Evolutionary conservation across 306 rosid species (phyloP), one percentile per base, ranked within the genome.

Genomic region (Lathyrus aphaca): DNA sequence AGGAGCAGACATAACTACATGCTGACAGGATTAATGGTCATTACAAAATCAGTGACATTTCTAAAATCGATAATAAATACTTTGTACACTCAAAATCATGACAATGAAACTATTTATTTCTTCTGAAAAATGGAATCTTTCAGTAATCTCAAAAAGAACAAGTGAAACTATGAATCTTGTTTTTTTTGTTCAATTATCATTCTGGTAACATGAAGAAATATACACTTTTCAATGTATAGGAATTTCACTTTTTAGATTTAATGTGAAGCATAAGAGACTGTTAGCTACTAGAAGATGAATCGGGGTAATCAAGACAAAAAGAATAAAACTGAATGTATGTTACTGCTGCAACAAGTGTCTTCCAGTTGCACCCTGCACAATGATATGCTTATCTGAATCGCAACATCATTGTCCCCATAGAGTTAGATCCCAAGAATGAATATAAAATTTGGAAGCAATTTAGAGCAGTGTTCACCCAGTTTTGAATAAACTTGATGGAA

Each of bases 401-500:
- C 32, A 7, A 18, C 66, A 37, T 45, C 69, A 40, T 50, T 40
- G 71, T 63, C 55, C 50, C 32, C 5, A 13, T 6, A 17, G 37
- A 60, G 56, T 48, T 54, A 19, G 72, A 37, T 54, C 51, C 7
- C 44, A 13, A 29, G 63, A 62, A 43, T 53, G 71, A 48, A 48
- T 16, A 61, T n/a, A 50, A 14, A 11, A 69, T 48, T 61, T 73
- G 35, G 72, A 74, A 69, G 72, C 42, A 10, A 53, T 54, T 67
- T 71, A 7, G 32, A 75, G 57, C 42, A 45, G 49, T 16, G 57
- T 66, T 79, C 82, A 81, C 56, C 73, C 49, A 50, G 61, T 76
- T 82, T 73, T 87, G 82, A 90, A 90, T 81, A 88, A 79, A 80
- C 79, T 81, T 38, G 94, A 81, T 4, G 97, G 79, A 83, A 90